Evolutionary conservation across 257 asterid genomes (phyloP), one percentile per base, ranked within the genome.

Genomic region (Solanum lycopersicoides): DNA sequence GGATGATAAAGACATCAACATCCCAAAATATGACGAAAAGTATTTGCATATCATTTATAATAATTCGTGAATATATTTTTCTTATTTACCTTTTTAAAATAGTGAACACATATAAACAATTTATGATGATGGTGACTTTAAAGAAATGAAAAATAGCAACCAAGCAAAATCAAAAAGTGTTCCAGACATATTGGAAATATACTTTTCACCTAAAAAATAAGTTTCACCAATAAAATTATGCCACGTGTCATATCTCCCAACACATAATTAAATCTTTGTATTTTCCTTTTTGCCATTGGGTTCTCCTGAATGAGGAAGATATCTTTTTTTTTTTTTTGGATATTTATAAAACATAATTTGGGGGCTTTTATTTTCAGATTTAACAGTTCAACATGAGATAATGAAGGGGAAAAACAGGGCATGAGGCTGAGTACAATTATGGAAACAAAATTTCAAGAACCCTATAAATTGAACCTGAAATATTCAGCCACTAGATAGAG

Each of bases 171-270:
- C 77, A 71, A 66, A 83, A 76, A 71, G 88, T 7, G 82, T n/a
- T 73, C 32, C 68, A 15, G 2, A 68, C 23, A 84, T 83, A 83
- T 83, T 37, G 91, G 94, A 91, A n/a, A 87, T 87, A 87, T 86
- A 77, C 87, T 77, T 79, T 53, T 80, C 0, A 18, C 8, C 30
- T 28, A 18, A 2, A 6, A 56, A 56, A 75, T 87, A 88, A n/a
- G 59, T 79, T 53, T 83, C 59, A 37, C 86, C 91, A 82, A 47
- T 0, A 45, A 83, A 6, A 28, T 69, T 74, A 28, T 20, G 91
- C 85, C 96, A 91, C 92, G 72, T 93, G 94, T 92, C 90, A 20
- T 60, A 30, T 60, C 89, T 77, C 85, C 28, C 86, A 90, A 90
- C 96, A 94, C 94, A 90, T 0, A 85, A 42, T 39, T 84, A 84